A percentile compares a stretch with the other conserved stretches of the same genome.
These are phyloP conservation scores for Thalassiosira delicatula DNA, from an alignment of 352 stramenopile genomes.

Conservation along the genomic window DNA sequence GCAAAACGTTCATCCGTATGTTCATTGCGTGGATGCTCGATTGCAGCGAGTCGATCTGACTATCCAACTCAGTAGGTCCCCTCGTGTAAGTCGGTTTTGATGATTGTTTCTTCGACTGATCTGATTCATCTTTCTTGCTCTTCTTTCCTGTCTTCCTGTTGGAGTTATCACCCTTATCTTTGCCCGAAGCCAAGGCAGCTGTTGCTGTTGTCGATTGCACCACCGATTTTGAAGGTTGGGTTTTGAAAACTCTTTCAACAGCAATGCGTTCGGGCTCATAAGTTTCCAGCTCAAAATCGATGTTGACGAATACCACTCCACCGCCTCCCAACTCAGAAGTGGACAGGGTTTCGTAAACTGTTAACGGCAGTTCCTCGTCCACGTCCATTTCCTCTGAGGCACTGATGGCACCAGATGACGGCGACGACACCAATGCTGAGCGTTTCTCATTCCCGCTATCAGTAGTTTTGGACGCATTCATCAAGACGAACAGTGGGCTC, in stretches of 20 bases:
- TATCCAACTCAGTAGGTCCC: conserved; percentile 48
- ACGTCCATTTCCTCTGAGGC: conserved; percentile 21
- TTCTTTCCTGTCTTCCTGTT: conserved; percentile 37
- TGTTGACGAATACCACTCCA: conserved; percentile 58
- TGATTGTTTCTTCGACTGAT: conserved; percentile 5
- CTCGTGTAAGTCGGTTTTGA: conserved; percentile 16
- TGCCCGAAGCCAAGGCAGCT: not conserved
- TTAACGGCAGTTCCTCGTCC: conserved; percentile 45
- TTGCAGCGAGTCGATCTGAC: conserved; percentile 43
- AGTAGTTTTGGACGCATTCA: conserved; percentile 53
- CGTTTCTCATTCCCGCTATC: conserved; percentile 6
- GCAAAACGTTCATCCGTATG: conserved; percentile 68
- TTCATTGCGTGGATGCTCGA: conserved; percentile 70
- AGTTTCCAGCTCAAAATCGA: conserved; percentile 76
- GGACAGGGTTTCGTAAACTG: conserved; percentile 45
- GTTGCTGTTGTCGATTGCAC: not conserved
- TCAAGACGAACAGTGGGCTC: conserved; percentile 60
- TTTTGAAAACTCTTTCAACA: conserved; percentile 77
- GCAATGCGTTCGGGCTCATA: conserved; percentile 77
- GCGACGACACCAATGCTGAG: too few species aligned
- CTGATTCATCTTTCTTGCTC: conserved; percentile 40
- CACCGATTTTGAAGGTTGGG: conserved; percentile 40
- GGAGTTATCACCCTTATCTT: not conserved
- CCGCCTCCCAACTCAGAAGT: not conserved
- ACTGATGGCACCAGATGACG: not conserved